These are phyloP conservation scores for Tricholoma bakamatsutake DNA, from an alignment of 768 basidiomycete species.

Conservation along the genomic window DNA sequence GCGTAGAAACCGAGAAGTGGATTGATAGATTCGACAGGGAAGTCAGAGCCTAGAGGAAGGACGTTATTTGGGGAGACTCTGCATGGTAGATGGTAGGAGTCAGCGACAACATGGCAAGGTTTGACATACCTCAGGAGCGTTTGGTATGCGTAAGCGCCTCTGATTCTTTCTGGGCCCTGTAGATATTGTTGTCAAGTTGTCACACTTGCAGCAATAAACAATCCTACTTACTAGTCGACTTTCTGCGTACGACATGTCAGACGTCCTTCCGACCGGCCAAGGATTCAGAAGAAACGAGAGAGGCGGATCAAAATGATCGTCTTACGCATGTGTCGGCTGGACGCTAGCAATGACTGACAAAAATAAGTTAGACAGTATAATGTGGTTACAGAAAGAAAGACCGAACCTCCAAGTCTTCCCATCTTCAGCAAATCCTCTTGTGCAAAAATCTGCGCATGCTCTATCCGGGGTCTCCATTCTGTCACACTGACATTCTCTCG, in stretches of 20 bases:
- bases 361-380: background rate
- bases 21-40: slow-evolving; percentile 89
- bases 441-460: slow-evolving; percentile 90
- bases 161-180: slow-evolving; percentile 76
- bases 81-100: background rate
- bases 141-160: slow-evolving; percentile 87
- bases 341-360: slow-evolving; percentile 81
- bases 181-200: background rate
- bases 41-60: slow-evolving; percentile 87
- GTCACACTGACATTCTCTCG: slow-evolving; percentile 31
- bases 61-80: slow-evolving; percentile 48
- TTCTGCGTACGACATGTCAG: slow-evolving; percentile 93
- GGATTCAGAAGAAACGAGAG: background rate
- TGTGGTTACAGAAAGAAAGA: background rate
- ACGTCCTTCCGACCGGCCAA: slow-evolving; percentile 44
- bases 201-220: background rate
- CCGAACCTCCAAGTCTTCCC: slow-evolving; percentile 67
- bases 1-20: slow-evolving; percentile 90
- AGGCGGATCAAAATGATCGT: slow-evolving; percentile 1
- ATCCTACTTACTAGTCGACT: slow-evolving; percentile 50
- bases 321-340: slow-evolving; percentile 88
- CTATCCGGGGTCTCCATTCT: slow-evolving; percentile 70
- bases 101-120: background rate
- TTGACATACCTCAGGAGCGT: slow-evolving; percentile 59
- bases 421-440: slow-evolving; percentile 62